phyloP scores from a whole-genome alignment of 106 monocot species.

The Posidonia australis region DNA sequence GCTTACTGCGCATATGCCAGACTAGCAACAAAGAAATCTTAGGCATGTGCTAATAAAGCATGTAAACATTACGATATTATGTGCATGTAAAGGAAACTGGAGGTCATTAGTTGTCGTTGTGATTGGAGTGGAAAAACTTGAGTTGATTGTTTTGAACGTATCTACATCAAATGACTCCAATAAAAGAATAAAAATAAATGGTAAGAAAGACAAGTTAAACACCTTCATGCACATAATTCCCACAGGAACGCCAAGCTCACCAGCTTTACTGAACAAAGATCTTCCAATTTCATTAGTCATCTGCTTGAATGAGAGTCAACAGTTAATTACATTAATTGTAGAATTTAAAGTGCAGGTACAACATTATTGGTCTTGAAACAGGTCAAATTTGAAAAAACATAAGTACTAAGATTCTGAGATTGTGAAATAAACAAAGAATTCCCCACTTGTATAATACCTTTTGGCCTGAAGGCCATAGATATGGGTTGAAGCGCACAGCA shows the following conservation, averaged over 20 bases:
- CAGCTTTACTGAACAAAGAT: slow-evolving; percentile 63
- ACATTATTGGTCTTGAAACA: too few relatives aligned
- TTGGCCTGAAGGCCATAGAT: slow-evolving; percentile 77
- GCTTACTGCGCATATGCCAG: too few relatives aligned
- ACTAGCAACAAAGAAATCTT: too few relatives aligned
- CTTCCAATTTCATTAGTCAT: slow-evolving; percentile 84
- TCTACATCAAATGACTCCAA: background rate
- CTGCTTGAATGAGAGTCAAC: slow-evolving; percentile 17
- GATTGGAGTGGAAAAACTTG: too few relatives aligned
- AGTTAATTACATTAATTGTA: background rate
- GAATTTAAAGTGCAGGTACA: background rate
- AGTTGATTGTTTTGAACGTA: background rate
- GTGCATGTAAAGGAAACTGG: too few relatives aligned
- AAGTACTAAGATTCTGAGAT: background rate
- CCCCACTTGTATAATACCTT: slow-evolving; percentile 39
- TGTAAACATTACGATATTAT: too few relatives aligned
- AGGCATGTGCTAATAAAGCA: too few relatives aligned
- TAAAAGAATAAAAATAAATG: background rate
- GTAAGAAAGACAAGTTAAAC: background rate
- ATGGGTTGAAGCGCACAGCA: slow-evolving; percentile 77
- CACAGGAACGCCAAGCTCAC: slow-evolving; percentile 68
- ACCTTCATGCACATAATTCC: slow-evolving; percentile 82
- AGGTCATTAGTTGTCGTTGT: too few relatives aligned
- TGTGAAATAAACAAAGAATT: background rate
- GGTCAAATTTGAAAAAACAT: too few relatives aligned